Evolutionary conservation across 768 basidiomycete genomes (phyloP).

Genomic region (Lactifluus echinatus): DNA sequence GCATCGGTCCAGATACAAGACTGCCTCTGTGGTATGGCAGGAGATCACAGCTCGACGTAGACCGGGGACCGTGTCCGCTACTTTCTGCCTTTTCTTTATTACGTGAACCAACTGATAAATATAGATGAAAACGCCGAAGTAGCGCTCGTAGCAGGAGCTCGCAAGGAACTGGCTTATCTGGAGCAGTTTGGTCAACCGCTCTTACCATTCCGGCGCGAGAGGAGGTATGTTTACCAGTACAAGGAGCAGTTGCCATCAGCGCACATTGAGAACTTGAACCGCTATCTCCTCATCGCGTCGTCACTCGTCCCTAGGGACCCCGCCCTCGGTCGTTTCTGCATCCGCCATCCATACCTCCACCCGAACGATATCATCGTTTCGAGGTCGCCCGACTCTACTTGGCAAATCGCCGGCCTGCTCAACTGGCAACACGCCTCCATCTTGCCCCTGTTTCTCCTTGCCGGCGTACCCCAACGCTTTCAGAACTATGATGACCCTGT

Average conservation of each 20-base stretch:
- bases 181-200: conserved; percentile 40
- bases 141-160: conserved; percentile 34
- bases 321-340: conserved; percentile 35
- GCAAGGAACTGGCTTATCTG: conserved; percentile 44
- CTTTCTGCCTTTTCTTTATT: conserved; percentile 27
- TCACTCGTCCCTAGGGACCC: conserved; percentile 37
- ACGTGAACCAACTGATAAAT: conserved; percentile 28
- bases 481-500: conserved; percentile 40
- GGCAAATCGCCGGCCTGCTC: conserved; percentile 35
- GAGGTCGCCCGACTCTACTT: conserved; percentile 36
- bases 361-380: conserved; percentile 42
- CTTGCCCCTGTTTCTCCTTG: conserved; percentile 43
- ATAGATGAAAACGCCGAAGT: conserved; percentile 38
- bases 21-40: conserved; percentile 42
- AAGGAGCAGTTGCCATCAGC: conserved; percentile 35
- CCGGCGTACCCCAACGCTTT: conserved; percentile 35
- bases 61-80: conserved; percentile 45
- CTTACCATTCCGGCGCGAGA: conserved; percentile 33
- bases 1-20: conserved; percentile 32
- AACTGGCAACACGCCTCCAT: conserved; percentile 52
- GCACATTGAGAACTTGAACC: conserved; percentile 42
- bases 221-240: conserved; percentile 40
- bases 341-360: conserved; percentile 39
- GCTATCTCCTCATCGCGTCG: conserved; percentile 40
- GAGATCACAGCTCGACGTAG: conserved; percentile 40